A percentile compares a stretch with the other conserved stretches of the same genome.
Conservation (phyloP, 129 eudicot genomes). For the Gnaphalium uliginosum region DNA sequence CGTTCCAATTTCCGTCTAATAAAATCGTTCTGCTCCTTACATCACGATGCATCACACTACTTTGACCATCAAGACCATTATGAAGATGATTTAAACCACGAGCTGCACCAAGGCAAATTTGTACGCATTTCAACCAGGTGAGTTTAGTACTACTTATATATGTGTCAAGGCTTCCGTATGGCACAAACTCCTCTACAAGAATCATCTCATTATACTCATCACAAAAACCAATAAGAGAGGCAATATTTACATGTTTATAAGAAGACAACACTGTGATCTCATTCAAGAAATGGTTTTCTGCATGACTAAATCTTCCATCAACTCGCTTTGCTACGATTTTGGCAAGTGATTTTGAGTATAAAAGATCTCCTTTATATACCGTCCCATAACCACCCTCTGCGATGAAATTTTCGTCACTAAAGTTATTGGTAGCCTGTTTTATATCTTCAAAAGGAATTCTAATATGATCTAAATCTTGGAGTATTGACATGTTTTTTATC, state of each 20-base stretch:
- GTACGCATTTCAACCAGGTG: slow-evolving; percentile 21
- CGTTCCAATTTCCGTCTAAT: slow-evolving; percentile 20
- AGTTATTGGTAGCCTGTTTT: slow-evolving; percentile 25
- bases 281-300: slow-evolving; percentile 6
- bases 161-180: slow-evolving; percentile 20
- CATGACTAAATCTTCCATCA: background rate
- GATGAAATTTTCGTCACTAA: background rate
- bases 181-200: slow-evolving; percentile 13
- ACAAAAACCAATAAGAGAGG: slow-evolving; percentile 31
- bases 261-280: slow-evolving; percentile 17
- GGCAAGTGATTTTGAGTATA: background rate
- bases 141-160: slow-evolving; percentile 16
- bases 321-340: slow-evolving; percentile 20
- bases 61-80: slow-evolving; percentile 18
- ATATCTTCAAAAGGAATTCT: slow-evolving; percentile 15
- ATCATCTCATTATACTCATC: slow-evolving; percentile 19
- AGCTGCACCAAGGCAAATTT: slow-evolving; percentile 26
- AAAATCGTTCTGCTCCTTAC: slow-evolving; percentile 26
- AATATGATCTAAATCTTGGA: slow-evolving; percentile 23
- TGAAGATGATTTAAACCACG: slow-evolving; percentile 29
- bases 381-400: slow-evolving; percentile 27
- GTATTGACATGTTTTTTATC: slow-evolving; percentile 2
- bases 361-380: slow-evolving; percentile 28
- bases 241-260: slow-evolving; percentile 24
- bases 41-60: slow-evolving; percentile 7